A percentile compares a stretch with the other conserved stretches of the same genome.
Evolutionary conservation across 129 eudicot species (phyloP).

Genomic region (Chrysanthemum makinoi): DNA sequence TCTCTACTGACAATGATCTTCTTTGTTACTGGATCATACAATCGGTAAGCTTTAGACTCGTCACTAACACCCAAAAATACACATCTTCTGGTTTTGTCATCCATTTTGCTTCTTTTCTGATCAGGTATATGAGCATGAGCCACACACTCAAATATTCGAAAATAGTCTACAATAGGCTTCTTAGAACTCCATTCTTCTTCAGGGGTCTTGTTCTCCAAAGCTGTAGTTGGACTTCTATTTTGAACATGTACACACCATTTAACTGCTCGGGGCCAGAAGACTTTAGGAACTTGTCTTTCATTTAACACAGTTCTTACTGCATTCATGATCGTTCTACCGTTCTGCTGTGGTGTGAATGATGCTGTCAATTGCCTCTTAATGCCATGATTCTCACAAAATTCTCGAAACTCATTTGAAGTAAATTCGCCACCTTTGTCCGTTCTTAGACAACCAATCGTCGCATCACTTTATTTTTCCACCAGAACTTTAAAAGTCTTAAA

Average conservation of each 20-base stretch:
- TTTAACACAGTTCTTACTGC: background rate
- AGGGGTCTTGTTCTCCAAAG: background rate
- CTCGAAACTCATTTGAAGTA: background rate
- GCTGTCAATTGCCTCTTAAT: background rate
- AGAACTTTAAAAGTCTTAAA: background rate
- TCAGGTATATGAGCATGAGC: background rate
- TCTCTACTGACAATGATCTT: background rate
- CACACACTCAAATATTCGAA: background rate
- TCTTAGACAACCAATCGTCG: background rate
- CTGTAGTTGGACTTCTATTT: background rate
- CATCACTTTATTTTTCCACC: background rate
- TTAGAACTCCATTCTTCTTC: background rate
- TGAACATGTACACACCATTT: conserved; percentile 3
- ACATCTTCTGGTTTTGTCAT: background rate
- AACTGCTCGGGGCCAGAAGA: background rate
- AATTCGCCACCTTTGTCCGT: conserved; percentile 2
- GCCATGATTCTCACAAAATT: background rate
- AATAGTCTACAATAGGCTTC: background rate
- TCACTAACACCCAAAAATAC: background rate
- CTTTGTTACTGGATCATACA: background rate
- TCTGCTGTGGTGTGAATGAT: background rate
- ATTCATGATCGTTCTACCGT: background rate
- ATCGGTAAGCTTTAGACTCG: background rate
- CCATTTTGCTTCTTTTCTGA: background rate
- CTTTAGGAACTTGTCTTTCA: background rate